Conservation (phyloP, 352 stramenopile species). For the Phytophthora citricola region DNA sequence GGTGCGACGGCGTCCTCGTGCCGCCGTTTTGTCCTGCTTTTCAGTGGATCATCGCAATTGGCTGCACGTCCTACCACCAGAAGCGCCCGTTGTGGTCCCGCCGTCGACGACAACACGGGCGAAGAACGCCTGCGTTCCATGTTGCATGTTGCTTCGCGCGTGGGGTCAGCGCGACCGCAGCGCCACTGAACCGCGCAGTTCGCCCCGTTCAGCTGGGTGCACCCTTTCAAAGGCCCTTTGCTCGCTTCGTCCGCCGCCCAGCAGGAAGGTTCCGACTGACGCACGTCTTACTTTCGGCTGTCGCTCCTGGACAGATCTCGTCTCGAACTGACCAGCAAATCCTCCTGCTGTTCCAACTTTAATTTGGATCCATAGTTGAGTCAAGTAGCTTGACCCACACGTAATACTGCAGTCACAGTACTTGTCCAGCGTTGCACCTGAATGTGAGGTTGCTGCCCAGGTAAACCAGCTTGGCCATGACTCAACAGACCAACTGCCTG, state of each 20-base stretch:
- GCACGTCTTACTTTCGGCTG: slow-evolving; percentile 32
- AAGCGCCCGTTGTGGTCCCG: slow-evolving; percentile 6
- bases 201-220: slow-evolving; percentile 14
- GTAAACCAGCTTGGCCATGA: background rate
- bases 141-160: slow-evolving; percentile 31
- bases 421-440: slow-evolving; percentile 2
- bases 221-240: background rate
- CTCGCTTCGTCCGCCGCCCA: slow-evolving; percentile 18
- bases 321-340: slow-evolving; percentile 20
- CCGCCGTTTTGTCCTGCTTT: slow-evolving; percentile 18
- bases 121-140: slow-evolving; percentile 18
- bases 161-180: slow-evolving; percentile 16
- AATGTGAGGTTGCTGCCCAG: background rate
- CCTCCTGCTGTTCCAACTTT: slow-evolving; percentile 29
- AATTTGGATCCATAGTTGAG: slow-evolving; percentile 16
- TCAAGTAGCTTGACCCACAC: background rate
- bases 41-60: slow-evolving; percentile 12
- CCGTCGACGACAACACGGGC: slow-evolving; percentile 2
- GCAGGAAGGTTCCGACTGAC: slow-evolving; percentile 17
- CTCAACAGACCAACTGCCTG: slow-evolving; percentile 8
- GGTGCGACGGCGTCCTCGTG: background rate
- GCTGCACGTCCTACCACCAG: slow-evolving; percentile 14
- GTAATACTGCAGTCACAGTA: background rate
- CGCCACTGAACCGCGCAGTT: slow-evolving; percentile 19
- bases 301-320: slow-evolving; percentile 28